Evolutionary conservation across 139 green algal genomes (phyloP).

Genomic region (Trebouxia sp.): DNA sequence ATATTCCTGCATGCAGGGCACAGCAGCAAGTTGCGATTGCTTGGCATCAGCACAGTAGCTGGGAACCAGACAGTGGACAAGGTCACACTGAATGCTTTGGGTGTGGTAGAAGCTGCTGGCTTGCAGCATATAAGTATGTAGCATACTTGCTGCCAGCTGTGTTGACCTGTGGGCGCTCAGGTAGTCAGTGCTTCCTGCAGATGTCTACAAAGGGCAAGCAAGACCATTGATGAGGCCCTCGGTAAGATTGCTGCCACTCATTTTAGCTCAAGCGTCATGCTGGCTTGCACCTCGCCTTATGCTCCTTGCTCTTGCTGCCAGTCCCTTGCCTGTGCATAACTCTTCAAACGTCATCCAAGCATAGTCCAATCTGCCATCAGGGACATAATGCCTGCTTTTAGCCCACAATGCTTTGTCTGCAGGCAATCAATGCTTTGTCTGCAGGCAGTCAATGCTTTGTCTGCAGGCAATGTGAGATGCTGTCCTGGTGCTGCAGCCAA

Average conservation of each 20-base stretch:
- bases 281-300: too few relatives aligned
- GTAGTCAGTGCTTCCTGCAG: conserved; percentile 36
- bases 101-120: conserved; percentile 69
- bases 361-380: too few relatives aligned
- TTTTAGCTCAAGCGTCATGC: too few relatives aligned
- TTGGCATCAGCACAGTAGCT: conserved; percentile 90
- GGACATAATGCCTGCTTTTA: too few relatives aligned
- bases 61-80: conserved; percentile 89
- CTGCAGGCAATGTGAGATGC: conserved; percentile 4
- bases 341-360: too few relatives aligned
- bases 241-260: neutral
- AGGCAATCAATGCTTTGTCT: neutral
- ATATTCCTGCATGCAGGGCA: conserved; percentile 44
- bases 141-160: too few relatives aligned
- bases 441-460: neutral
- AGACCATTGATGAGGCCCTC: conserved; percentile 73
- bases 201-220: conserved; percentile 72
- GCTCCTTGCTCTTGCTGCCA: neutral
- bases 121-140: conserved; percentile 38
- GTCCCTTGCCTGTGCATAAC: neutral
- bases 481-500: conserved; percentile 36
- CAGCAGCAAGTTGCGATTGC: conserved; percentile 58
- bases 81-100: conserved; percentile 84
- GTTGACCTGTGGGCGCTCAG: too few relatives aligned
- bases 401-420: neutral